Base-by-base conservation (phyloP, 2,329 filamentous ascomycete species). In the Xylariaceae sp. region DNA sequence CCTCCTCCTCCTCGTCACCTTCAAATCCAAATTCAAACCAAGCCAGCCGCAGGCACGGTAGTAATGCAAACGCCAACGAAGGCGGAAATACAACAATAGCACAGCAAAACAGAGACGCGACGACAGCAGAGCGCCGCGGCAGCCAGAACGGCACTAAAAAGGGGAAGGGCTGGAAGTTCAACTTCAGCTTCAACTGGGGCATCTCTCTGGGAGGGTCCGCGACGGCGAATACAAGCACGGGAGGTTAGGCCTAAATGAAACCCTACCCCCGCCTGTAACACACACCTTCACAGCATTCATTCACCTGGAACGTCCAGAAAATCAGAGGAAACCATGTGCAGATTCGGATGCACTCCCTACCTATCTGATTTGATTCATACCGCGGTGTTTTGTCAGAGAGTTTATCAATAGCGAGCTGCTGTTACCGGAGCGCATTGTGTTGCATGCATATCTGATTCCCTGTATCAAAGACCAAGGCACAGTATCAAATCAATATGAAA, bases 161-260 rank as follows among this genome's bases (percentile, higher is more conserved):
- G 44, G 58, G 46, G 21, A 65, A 65, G 36, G 58, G 65, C 43
- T 69, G 65, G 60, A 63, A 56, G 6, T 67, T 71, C 41, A 71
- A 66, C 55, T 60, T 65, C 49, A 67, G 64, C 37, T 64, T 70
- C 48, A 62, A 66, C 58, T 67, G 64, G 57, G 69, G 70, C 7
- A 54, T 72, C 21, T 71, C 68, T 26, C 48, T 72, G 14, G 61
- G 62, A 4, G 64, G 62, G 6, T 65, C 64, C 11, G 65, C 53
- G 12, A 58, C 64, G 14, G 60, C 62, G 49, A 58, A 55, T 19
- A 29, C 46, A 12, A 23, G 43, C 40, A 12, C 14, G 6, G 16
- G n/a, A 6, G n/a, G 33, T n/a, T 16, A n/a, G 33, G n/a, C 6
- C n/a, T 36, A 31, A 31, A 31, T n/a, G n/a, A n/a, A n/a, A n/a